Evolutionary conservation across 192 early-diverging fungal genomes (phyloP).

Genomic region (Umbelopsis ramanniana): DNA sequence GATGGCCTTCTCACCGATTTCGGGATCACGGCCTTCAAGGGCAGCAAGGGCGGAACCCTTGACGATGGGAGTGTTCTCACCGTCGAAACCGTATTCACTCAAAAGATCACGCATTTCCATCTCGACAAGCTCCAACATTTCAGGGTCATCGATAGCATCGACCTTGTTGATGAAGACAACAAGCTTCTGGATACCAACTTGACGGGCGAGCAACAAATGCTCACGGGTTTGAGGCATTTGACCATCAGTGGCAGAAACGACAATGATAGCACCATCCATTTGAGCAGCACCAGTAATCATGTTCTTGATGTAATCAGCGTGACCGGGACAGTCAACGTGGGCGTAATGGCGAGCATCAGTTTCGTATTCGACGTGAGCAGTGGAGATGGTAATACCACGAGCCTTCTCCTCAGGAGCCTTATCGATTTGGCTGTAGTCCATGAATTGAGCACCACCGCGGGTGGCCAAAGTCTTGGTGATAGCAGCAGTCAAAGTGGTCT

Average conservation of each 20-base stretch:
- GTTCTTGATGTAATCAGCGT: constrained; percentile 99
- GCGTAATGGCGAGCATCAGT: constrained; percentile 90
- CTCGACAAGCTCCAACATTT: constrained; percentile 98
- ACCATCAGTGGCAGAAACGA: constrained; percentile 97
- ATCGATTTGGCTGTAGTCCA: constrained; percentile 96
- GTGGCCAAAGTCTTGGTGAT: constrained; percentile 94
- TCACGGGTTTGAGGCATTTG: constrained; percentile 99
- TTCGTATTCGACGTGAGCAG: constrained; percentile 97
- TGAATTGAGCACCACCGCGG: constrained; percentile 85
- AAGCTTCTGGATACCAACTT: constrained; percentile 91
- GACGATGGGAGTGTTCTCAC: constrained; percentile 89
- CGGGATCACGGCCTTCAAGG: constrained; percentile 87
- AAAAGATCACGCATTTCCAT: constrained; percentile 99
- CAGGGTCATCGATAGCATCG: constrained; percentile 93
- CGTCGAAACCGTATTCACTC: constrained; percentile 88
- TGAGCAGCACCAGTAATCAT: constrained; percentile 98
- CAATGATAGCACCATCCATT: constrained; percentile 98
- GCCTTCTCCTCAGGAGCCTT: constrained; percentile 99
- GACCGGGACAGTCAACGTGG: constrained; percentile 97
- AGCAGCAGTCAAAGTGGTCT: constrained; percentile 97
- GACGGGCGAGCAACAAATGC: constrained; percentile 94
- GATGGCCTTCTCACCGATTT: constrained; percentile 90
- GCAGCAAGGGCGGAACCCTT: constrained; percentile 95
- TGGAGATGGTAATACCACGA: constrained; percentile 97
- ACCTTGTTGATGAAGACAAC: constrained; percentile 99